A percentile compares a stretch with the other conserved stretches of the same genome.
phyloP scores from a whole-genome alignment of 352 stramenopile species.

The Pythium rhizo-oryzae region DNA sequence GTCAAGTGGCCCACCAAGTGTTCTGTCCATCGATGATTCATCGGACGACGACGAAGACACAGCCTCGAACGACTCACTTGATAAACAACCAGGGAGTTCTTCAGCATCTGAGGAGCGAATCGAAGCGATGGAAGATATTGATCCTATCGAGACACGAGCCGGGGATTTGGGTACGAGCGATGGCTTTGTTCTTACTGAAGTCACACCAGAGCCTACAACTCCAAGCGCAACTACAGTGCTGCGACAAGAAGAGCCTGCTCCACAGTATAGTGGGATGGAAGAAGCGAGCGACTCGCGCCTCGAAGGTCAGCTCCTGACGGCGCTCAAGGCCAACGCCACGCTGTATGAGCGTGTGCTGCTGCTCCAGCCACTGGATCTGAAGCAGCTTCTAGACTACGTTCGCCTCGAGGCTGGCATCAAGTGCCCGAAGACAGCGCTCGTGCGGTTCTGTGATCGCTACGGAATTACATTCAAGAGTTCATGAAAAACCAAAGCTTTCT shows the following conservation, averaged over 20 bases:
- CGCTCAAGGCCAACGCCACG: conserved; percentile 24
- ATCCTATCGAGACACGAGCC: not conserved
- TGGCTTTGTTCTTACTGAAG: not conserved
- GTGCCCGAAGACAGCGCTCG: conserved; percentile 27
- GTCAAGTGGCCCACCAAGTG: not conserved
- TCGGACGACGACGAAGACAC: conserved; percentile 11
- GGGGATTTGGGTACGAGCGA: too few species aligned
- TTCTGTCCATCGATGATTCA: conserved; percentile 18
- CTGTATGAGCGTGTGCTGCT: conserved; percentile 31
- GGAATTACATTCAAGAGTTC: conserved; percentile 33
- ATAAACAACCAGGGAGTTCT: too few species aligned
- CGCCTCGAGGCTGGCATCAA: conserved; percentile 18
- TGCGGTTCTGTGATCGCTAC: conserved; percentile 30
- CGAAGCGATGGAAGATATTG: not conserved
- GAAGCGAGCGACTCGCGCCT: not conserved
- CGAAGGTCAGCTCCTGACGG: conserved; percentile 23
- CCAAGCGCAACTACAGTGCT: not conserved
- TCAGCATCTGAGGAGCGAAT: too few species aligned
- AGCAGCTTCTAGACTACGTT: conserved; percentile 20
- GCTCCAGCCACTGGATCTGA: conserved; percentile 28
- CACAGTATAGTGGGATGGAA: not conserved
- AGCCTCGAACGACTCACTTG: not conserved
- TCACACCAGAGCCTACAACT: too few species aligned
- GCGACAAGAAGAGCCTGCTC: too few species aligned
- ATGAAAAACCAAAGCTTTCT: conserved; percentile 3